Evolutionary conservation across 129 eudicot species (phyloP), one percentile per base, ranked within the genome.

Genomic region (Flaveria trinervia): DNA sequence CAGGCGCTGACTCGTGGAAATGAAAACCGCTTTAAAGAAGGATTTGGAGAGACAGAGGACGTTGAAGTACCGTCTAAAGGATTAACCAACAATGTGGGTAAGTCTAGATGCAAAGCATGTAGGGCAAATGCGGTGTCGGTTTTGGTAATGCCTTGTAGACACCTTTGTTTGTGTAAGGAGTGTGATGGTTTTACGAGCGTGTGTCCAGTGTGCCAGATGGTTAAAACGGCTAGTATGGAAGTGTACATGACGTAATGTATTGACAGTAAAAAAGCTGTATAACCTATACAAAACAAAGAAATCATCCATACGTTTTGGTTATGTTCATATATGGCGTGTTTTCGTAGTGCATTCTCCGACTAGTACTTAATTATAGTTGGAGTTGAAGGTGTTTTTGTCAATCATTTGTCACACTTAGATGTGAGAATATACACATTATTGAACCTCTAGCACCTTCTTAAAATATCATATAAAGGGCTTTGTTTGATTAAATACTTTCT

Each of bases 121-220:
- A 75, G 81, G 46, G 76, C 28, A 5, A 89, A 85, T 73, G 96
- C 86, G 90, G 99, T 89, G 75, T 89, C 88, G 13, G 76, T 88
- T 18, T 80, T 95, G 82, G 81, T 91, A 77, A 95, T 95, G 96
- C 99, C 99, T n/a, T 95, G 99, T 82, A 84, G 97, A 75, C 99
- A 95, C 79, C 84, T 95, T 70, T 89, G 99, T 85, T 71, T 95
- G 85, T 95, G 99, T 81, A 86, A 80, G 82, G 93, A 84, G 4
- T 95, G 99, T 82, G 97, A 89, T 78, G 86, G 86, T 41, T 81
- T 84, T 44, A 83, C 86, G 4, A 81, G 71, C 70, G 85, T 81
- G 26, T 91, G 97, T 79, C 99, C 99, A n/a, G 91, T 95, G 9
- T 95, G 97, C 84, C 91, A 80, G 77, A 77, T 80, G 73, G 68